These are phyloP conservation scores for Asterophora parasitica DNA, from an alignment of 768 basidiomycete genomes.

Conservation along the genomic window DNA sequence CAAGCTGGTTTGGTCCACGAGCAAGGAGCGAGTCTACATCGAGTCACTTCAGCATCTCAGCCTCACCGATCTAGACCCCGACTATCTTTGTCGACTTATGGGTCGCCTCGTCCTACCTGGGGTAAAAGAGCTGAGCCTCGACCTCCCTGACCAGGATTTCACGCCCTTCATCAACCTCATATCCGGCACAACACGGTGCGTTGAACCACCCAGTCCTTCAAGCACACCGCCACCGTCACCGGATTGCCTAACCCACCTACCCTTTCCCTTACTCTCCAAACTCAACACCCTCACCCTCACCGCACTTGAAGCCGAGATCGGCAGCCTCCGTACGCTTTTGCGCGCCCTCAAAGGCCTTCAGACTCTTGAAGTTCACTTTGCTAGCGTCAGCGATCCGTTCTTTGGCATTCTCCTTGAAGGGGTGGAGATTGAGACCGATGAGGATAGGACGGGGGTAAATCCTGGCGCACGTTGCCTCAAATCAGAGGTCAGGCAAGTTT, in stretches of 20 bases:
- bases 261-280: constrained; percentile 26
- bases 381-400: constrained; percentile 26
- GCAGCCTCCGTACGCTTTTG: constrained; percentile 32
- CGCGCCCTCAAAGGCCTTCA: constrained; percentile 28
- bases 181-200: constrained; percentile 15
- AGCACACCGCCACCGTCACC: not conserved
- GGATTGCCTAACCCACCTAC: constrained; percentile 11
- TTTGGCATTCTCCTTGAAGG: constrained; percentile 30
- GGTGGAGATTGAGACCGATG: constrained; percentile 8
- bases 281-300: constrained; percentile 35
- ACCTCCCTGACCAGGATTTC: constrained; percentile 54
- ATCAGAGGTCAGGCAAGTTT: not conserved
- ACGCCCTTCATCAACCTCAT: constrained; percentile 40
- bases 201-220: not conserved
- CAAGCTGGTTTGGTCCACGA: constrained; percentile 30
- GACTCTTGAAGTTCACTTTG: constrained; percentile 40
- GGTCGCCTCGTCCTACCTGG: constrained; percentile 42
- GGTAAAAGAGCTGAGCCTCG: constrained; percentile 40
- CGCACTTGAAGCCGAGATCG: constrained; percentile 37
- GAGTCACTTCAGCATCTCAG: constrained; percentile 39
- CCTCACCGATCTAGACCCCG: constrained; percentile 52
- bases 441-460: constrained; percentile 3
- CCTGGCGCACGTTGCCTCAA: not conserved
- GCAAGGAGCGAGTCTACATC: constrained; percentile 29
- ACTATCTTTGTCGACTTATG: constrained; percentile 45